A percentile compares a stretch with the other conserved stretches of the same genome.
These are phyloP conservation scores for Haematococcus sp. DNA, from an alignment of 139 green algal species.

Conservation along the genomic window DNA sequence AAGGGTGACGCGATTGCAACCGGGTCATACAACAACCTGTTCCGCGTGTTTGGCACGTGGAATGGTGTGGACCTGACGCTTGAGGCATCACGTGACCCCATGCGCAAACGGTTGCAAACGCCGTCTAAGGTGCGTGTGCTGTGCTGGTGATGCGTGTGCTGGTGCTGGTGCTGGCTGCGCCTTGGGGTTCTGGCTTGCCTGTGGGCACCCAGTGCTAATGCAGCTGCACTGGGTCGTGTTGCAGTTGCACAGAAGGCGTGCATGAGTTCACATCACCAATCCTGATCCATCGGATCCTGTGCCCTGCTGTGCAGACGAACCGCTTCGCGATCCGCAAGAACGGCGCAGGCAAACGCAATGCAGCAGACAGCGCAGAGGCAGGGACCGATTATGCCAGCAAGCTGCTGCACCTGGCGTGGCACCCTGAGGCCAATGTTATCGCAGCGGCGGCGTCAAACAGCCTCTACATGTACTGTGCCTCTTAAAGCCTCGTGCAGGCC, in stretches of 20 bases:
- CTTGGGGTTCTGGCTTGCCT: neutral
- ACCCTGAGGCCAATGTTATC: slow-evolving; percentile 88
- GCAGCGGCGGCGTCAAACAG: slow-evolving; percentile 88
- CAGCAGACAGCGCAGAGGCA: slow-evolving; percentile 28
- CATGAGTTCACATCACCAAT: too few species aligned
- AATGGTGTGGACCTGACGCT: slow-evolving; percentile 58
- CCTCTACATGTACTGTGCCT: slow-evolving; percentile 86
- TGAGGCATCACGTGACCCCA: slow-evolving; percentile 77
- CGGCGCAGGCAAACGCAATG: slow-evolving; percentile 27
- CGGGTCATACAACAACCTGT: slow-evolving; percentile 93
- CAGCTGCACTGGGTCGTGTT: neutral
- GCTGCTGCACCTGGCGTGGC: slow-evolving; percentile 95
- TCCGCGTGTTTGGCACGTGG: slow-evolving; percentile 65
- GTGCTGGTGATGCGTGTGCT: too few species aligned
- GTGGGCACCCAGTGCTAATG: neutral
- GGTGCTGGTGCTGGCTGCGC: neutral
- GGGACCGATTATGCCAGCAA: slow-evolving; percentile 81
- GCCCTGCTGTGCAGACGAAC: slow-evolving; percentile 13
- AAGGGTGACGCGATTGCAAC: slow-evolving; percentile 75
- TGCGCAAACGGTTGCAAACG: slow-evolving; percentile 60
- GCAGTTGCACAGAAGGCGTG: too few species aligned
- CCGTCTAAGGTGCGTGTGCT: slow-evolving; percentile 37
- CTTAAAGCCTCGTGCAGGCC: too few species aligned
- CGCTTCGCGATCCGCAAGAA: slow-evolving; percentile 40
- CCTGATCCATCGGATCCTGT: too few species aligned